Conservation (phyloP, 2,329 filamentous ascomycete species). For the Conoideocrella luteorostrata region DNA sequence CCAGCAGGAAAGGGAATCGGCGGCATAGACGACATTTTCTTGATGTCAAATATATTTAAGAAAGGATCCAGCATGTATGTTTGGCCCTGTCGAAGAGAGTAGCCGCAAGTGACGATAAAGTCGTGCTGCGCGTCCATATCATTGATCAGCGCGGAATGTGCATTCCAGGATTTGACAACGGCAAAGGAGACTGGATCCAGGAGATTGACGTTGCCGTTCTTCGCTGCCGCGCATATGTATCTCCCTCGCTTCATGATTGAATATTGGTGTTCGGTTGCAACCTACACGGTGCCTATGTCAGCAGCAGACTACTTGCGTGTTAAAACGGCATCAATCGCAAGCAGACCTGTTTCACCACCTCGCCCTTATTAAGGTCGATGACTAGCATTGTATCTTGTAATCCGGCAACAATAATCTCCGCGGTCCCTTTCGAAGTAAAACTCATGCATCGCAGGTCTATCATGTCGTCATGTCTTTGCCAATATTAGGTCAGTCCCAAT, state of each 20-base stretch:
- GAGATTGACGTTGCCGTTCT: slow-evolving; percentile 75
- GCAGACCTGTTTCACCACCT: slow-evolving; percentile 58
- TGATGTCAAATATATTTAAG: slow-evolving; percentile 92
- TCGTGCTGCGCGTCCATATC: slow-evolving; percentile 98
- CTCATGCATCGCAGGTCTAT: slow-evolving; percentile 88
- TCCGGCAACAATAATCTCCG: slow-evolving; percentile 81
- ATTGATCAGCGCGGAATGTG: slow-evolving; percentile 81
- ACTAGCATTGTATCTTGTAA: slow-evolving; percentile 81
- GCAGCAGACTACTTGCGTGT: slow-evolving; percentile 7
- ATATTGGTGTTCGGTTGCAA: slow-evolving; percentile 65
- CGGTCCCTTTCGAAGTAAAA: slow-evolving; percentile 79
- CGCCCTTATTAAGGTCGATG: slow-evolving; percentile 63
- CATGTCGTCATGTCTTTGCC: slow-evolving; percentile 66
- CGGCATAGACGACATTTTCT: slow-evolving; percentile 78
- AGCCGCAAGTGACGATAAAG: slow-evolving; percentile 91
- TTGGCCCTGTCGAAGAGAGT: slow-evolving; percentile 67
- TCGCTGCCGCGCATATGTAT: slow-evolving; percentile 87
- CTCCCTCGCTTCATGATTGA: slow-evolving; percentile 87
- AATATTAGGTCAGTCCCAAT: too few relatives aligned
- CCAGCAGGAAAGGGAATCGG: slow-evolving; percentile 90
- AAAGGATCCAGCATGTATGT: slow-evolving; percentile 83
- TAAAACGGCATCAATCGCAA: background rate
- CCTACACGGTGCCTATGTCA: slow-evolving; percentile 22
- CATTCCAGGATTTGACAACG: slow-evolving; percentile 81
- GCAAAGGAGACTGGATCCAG: slow-evolving; percentile 73